Evolutionary conservation across 257 asterid species (phyloP).

Genomic region (Rehmannia glutinosa): DNA sequence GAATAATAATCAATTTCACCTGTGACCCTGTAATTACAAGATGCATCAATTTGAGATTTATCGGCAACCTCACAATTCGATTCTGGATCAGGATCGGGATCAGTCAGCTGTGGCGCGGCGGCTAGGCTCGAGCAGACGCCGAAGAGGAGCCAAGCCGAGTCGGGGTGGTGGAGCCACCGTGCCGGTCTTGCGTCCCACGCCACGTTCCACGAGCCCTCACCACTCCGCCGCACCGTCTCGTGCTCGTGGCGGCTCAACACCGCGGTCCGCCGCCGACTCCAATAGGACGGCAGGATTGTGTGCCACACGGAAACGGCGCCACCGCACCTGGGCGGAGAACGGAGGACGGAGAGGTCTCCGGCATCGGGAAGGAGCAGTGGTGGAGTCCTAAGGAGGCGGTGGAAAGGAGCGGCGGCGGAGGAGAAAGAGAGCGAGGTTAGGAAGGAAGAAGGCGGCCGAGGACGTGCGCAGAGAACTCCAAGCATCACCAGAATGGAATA

Average conservation of each 20-base stretch:
- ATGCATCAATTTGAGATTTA: conserved; percentile 9
- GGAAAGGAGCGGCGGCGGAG: conserved; percentile 32
- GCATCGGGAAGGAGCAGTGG: neutral
- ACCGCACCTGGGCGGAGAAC: conserved; percentile 12
- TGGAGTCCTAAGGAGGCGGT: conserved; percentile 29
- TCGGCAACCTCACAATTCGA: conserved; percentile 17
- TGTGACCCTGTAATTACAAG: conserved; percentile 50
- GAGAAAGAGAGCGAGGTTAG: conserved; percentile 41
- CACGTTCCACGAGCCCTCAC: conserved; percentile 91
- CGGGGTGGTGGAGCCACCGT: conserved; percentile 79
- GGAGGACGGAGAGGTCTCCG: neutral
- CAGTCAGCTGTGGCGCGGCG: conserved; percentile 27
- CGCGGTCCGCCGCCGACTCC: conserved; percentile 35
- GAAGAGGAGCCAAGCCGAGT: conserved; percentile 85
- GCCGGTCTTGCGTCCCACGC: conserved; percentile 94
- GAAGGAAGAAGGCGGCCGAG: conserved; percentile 47
- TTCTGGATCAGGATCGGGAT: conserved; percentile 28
- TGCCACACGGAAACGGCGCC: conserved; percentile 74
- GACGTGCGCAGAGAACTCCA: conserved; percentile 67
- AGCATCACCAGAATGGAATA: conserved; percentile 63
- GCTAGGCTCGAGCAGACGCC: conserved; percentile 53
- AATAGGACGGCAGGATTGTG: conserved; percentile 53
- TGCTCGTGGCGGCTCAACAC: conserved; percentile 39
- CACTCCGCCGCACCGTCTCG: conserved; percentile 36
- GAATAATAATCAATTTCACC: conserved; percentile 26